phyloP scores from a whole-genome alignment of 2,329 filamentous ascomycete species.

The Calonectria multiphialidica region DNA sequence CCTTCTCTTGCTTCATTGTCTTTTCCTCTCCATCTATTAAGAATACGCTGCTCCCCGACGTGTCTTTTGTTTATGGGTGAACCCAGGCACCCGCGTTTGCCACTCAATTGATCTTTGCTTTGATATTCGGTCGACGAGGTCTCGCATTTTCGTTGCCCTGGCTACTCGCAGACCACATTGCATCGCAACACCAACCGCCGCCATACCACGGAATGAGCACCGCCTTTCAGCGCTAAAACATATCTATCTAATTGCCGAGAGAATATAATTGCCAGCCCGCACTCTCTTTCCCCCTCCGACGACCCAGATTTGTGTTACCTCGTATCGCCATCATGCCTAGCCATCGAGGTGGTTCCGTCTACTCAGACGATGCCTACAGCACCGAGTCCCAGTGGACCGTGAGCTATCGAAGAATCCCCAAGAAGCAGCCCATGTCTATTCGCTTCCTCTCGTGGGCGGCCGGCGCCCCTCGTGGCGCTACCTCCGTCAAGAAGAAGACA shows the following conservation, averaged over 20 bases:
- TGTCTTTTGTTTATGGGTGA: neutral
- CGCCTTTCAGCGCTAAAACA: neutral
- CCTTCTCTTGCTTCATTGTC: neutral
- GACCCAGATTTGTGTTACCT: conserved; percentile 12
- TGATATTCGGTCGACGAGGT: neutral
- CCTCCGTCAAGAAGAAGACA: conserved; percentile 43
- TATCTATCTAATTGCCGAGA: neutral
- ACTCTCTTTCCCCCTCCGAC: neutral
- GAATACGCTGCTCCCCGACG: neutral
- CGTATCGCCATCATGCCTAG: conserved; percentile 22
- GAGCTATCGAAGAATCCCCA: conserved; percentile 41
- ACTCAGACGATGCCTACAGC: conserved; percentile 37
- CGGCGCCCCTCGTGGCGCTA: conserved; percentile 40
- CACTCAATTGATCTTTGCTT: conserved; percentile 8
- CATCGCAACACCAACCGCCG: neutral
- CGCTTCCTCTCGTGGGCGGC: conserved; percentile 45
- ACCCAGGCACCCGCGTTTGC: conserved; percentile 9
- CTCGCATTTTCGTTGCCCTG: neutral
- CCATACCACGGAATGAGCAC: conserved; percentile 2
- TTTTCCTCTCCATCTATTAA: conserved; percentile 4
- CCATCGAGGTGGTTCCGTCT: conserved; percentile 30
- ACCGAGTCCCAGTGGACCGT: conserved; percentile 41
- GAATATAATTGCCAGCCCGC: neutral
- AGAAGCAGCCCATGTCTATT: conserved; percentile 37
- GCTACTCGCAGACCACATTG: neutral